These are phyloP conservation scores for Silybum marianum DNA, from an alignment of 129 eudicot species.

Conservation along the genomic window DNA sequence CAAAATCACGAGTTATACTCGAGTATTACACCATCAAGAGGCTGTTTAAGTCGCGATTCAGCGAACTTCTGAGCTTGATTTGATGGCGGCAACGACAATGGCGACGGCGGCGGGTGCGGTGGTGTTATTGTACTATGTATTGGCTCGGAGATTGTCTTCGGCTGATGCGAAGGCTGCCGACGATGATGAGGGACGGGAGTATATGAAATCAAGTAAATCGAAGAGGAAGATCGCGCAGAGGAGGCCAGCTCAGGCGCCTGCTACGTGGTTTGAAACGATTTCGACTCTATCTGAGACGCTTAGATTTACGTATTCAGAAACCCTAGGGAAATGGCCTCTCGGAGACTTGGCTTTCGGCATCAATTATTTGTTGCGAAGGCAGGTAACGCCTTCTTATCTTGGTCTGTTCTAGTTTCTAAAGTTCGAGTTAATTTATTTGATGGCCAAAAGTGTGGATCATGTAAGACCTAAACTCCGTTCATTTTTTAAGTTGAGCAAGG, in stretches of 20 bases:
- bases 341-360: constrained; percentile 98
- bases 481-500: background rate
- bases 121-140: constrained; percentile 66
- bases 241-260: constrained; percentile 98
- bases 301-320: constrained; percentile 92
- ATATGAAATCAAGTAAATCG: constrained; percentile 64
- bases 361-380: constrained; percentile 84
- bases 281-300: constrained; percentile 83
- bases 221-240: constrained; percentile 68
- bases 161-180: constrained; percentile 30
- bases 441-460: constrained; percentile 10
- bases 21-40: background rate
- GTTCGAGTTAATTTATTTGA: background rate
- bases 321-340: constrained; percentile 96
- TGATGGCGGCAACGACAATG: constrained; percentile 88
- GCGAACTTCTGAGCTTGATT: constrained; percentile 26
- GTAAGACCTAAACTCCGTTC: background rate
- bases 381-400: constrained; percentile 46
- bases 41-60: constrained; percentile 15
- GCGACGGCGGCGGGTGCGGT: constrained; percentile 96
- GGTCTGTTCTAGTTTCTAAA: background rate
- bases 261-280: constrained; percentile 93
- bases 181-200: constrained; percentile 49
- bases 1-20: constrained; percentile 1
- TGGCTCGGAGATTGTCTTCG: constrained; percentile 58